Base-by-base conservation (phyloP, 331 rosid species). In the Pyrus hybrid region DNA sequence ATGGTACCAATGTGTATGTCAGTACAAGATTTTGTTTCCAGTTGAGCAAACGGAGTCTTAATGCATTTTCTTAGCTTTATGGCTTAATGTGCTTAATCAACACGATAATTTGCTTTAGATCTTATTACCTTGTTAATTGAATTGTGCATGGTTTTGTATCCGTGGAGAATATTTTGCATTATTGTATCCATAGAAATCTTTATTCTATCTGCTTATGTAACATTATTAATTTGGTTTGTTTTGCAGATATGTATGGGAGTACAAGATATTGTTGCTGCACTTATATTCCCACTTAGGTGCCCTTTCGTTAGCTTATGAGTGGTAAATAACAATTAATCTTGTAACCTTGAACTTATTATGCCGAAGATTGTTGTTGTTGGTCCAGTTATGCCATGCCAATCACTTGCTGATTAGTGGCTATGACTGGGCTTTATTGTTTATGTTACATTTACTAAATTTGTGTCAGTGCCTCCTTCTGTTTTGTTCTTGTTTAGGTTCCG, bases 251-350 rank as follows among this genome's bases (percentile, higher is more conserved):
- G 87, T 83, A 47, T 87, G 85, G 75, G 90, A 86, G 71, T 92
- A 89, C 90, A 95, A 95, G 91, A 85, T 95, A 81, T 82, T 80
- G 74, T 81, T 95, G 85, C 66, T 91, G 89, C 98, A 95, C 72
- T 72, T 95, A 82, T 91, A 91, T 82, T 86, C 91, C 60, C 84
- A 91, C 83, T 81, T 81, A 70, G 99, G 99, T 37, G 94, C 93
- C 61, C 87, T 91, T 80, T 75, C 96, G 3, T 85, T 86, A 56
- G 96, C 97, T 35, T 85, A 89, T 83, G 97, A 95, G 80, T 80
- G 97, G 99, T 95, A 77, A 75, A 83, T 73, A 79, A 71, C 62
- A 53, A 63, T 66, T 81, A 22, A 47, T n/a, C n/a, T n/a, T 67
- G n/a, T 3, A 35, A 32, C 5, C 73, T 68, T 43, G 65, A 23